Evolutionary conservation across 352 stramenopile genomes (phyloP), one percentile per base, ranked within the genome.

Genomic region (Phytophthora syringae): DNA sequence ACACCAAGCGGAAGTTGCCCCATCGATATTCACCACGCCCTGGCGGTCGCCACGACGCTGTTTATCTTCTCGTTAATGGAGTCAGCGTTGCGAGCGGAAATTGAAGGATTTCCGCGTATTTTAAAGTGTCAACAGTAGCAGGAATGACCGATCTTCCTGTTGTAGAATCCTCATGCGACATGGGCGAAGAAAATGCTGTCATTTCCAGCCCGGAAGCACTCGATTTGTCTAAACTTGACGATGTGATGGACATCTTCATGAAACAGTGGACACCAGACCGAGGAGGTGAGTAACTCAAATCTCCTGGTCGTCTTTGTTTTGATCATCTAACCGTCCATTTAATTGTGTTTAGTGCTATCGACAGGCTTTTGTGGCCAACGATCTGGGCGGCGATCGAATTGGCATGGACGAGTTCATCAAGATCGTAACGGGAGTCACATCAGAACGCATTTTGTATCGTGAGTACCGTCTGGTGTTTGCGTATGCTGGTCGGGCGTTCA

Each of bases 391-490:
- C 22, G 66, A 79, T 43, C 74, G 68, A 11, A 86, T 93, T 18
- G 84, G 82, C 7, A 65, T 90, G 53, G 80, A 92, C 12, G 76
- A 91, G 64, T 93, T 93, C 45, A 72, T 77, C 54, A 86, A 89
- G 53, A 84, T 93, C 56, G 77, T 92, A 11, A 88, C 68, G n/a
- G 74, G 72, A 16, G 80, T 90, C 22, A 90, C 81, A 3, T 70
- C 72, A 15, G 66, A 76, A 20, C 67, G 72, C 6, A 64, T 93
- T 4, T 76, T 68, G 1, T 51, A 71, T 5, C 67, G 82, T 2
- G 84, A 91, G 24, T 91, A 79, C 37, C 69, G 82, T 15, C 57
- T 93, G 11, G 81, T 93, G 16, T 93, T 82, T 45, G 80, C 73
- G 21, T 79, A 93, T 52, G 76, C 79, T 7, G 84, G 82, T 1